Percentiles rank a stretch among this genome's conserved stretches.
phyloP scores from a whole-genome alignment of 257 asterid species.

The Ballota nigra region DNA sequence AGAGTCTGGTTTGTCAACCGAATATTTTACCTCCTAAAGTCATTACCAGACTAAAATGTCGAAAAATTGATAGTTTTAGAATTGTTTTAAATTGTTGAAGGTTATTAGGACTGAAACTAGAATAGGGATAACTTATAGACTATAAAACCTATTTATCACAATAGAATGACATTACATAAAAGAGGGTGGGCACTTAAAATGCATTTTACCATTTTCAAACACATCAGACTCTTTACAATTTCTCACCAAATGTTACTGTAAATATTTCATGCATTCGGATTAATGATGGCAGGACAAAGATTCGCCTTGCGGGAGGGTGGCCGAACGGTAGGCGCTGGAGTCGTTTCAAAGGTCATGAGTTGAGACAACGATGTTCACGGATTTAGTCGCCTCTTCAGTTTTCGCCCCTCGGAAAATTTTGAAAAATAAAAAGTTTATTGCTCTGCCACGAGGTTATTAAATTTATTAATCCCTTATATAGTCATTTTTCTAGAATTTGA shows the following conservation, averaged over 20 bases:
- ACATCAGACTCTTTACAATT: neutral
- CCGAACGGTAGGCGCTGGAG: slow-evolving; percentile 96
- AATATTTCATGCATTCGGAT: neutral
- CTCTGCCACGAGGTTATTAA: neutral
- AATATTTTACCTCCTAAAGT: neutral
- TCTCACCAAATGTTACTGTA: no score
- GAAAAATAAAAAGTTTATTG: neutral
- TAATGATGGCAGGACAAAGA: slow-evolving; percentile 69
- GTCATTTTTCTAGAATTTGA: neutral
- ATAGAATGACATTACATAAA: neutral
- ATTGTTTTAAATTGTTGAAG: neutral
- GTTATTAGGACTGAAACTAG: no score
- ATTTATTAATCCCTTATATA: neutral
- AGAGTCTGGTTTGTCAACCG: neutral
- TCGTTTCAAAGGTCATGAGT: slow-evolving; percentile 71
- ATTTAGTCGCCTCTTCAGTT: neutral
- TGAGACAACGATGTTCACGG: slow-evolving; percentile 30
- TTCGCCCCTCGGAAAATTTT: neutral
- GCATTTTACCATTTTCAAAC: neutral
- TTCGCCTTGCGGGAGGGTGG: slow-evolving; percentile 97
- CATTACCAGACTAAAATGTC: neutral
- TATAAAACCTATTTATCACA: no score
- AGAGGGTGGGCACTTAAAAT: no score
- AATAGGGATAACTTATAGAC: neutral
- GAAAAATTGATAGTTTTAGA: no score